These are phyloP conservation scores for Papiliotrema terrestris DNA, from an alignment of 1,284 basidiomycete species.

Conservation along the genomic window DNA sequence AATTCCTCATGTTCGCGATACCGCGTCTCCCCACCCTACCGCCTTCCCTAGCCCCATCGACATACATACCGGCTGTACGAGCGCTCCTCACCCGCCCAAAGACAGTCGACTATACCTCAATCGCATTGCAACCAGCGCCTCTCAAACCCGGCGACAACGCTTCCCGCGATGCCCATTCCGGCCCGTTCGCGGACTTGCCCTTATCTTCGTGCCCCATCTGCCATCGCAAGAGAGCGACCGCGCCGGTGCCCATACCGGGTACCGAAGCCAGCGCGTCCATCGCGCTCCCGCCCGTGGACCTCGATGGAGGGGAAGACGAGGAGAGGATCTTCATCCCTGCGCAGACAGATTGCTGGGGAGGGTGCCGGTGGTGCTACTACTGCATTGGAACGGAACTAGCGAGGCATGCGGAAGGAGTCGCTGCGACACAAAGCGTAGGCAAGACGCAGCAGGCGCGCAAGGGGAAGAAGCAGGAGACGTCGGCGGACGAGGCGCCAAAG, in stretches of 20 bases:
- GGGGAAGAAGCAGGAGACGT: conserved; percentile 5
- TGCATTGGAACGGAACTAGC: conserved; percentile 78
- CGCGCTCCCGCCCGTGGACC: conserved; percentile 20
- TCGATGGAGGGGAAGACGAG: conserved; percentile 8
- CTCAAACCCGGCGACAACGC: conserved; percentile 1
- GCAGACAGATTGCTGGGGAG: conserved; percentile 53
- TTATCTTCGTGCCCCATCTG: conserved; percentile 50
- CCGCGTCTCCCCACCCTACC: conserved; percentile 69
- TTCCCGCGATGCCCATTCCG: conserved; percentile 24
- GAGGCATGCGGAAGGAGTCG: conserved; percentile 17
- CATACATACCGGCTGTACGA: conserved; percentile 35
- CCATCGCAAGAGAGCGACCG: conserved; percentile 30
- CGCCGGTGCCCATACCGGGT: conserved; percentile 26
- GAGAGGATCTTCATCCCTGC: conserved; percentile 44
- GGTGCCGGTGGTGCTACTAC: conserved; percentile 81
- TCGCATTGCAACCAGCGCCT: conserved; percentile 6
- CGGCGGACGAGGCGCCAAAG: conserved; percentile 7
- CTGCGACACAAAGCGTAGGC: neutral
- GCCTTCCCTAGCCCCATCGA: conserved; percentile 56
- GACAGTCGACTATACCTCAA: conserved; percentile 28
- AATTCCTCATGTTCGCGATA: conserved; percentile 89
- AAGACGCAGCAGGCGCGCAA: conserved; percentile 6
- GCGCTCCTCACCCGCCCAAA: conserved; percentile 22
- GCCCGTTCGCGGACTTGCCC: conserved; percentile 42
- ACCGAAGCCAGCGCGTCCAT: conserved; percentile 19